Evolutionary conservation across 768 basidiomycete genomes (phyloP), one percentile per base, ranked within the genome.

Genomic region (Leccinum ochraceum): DNA sequence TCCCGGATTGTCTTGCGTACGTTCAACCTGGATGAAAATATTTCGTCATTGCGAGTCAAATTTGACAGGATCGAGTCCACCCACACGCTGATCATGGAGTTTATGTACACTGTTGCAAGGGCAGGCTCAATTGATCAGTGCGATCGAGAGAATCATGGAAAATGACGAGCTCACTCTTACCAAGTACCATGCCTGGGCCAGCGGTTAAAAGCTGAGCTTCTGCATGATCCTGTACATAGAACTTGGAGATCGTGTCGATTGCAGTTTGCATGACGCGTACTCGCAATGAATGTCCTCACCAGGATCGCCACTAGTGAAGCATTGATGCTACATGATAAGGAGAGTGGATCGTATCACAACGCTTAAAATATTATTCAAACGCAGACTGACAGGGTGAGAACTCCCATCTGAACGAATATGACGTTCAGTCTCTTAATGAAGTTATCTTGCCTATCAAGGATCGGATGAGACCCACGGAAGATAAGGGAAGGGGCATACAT

Each of bases 21-120:
- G 37, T 68, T 68, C 46, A 68, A 14, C 37, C 67, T 68, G n/a
- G n/a, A 44, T 26, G 2, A 17, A 52, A 13, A 3, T 2, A 1
- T 3, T 37, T 6, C 0, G 20, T 63, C 13, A 56, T 16, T 42
- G 11, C 10, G 14, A 46, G n/a, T 50, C 24, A 6, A 20, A 14
- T 2, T 14, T 6, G 4, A 9, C 20, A 16, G n/a, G 24, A 51
- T 36, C 11, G 9, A 22, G 39, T 17, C 39, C 13, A 30, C 70
- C 60, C 54, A 71, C 70, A 71, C 67, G 10, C 64, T 53, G 7
- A 72, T 36, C 63, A 68, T 67, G 13, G 67, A 72, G 34, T 70
- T 72, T 22, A 52, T 11, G 16, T 67, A 71, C 24, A 59, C 70
- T 71, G 53, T 32, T 10, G n/a, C 4, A 10, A 44, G 24, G 10